Evolutionary conservation across 2,329 filamentous ascomycete species (phyloP), one percentile per base, ranked within the genome.

Genomic region (Venturia oleaginea): DNA sequence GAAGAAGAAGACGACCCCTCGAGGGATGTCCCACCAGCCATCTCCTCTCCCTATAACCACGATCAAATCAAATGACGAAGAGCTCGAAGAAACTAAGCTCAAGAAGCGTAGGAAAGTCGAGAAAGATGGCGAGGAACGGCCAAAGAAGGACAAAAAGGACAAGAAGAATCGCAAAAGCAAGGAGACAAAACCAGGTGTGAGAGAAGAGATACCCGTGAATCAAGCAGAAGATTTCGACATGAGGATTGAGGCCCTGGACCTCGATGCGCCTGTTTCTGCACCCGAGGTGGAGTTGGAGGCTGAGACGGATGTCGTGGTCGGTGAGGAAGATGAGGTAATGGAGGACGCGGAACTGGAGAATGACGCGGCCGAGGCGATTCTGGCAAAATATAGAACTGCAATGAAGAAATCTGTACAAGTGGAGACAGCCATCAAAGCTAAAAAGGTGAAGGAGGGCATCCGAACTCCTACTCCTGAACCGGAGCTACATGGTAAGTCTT

Each of bases 401-500:
- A 51, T 51, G 22, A 51, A 27, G 62, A 79, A 77, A 48, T 75
- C 72, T 0, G 69, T 71, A 1, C 72, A 72, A 65, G 67, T 62
- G 34, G 32, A 40, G 22, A 43, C 30, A 22, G 40, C 46, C 63
- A 62, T 37, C 61, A 64, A 32, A 59, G 66, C 48, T 57, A 68
- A 61, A 62, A 69, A 67, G 66, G 68, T 59, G 66, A 71, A 59
- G 67, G 68, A 1, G 66, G 70, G 4, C 64, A 69, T 19, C 32
- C 60, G 8, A 62, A 68, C 17, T 65, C 72, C 69, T 69, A 61
- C 30, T 13, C 42, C 59, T n/a, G 55, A 63, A 64, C 67, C 70
- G 15, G 81, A 84, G 70, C 73, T 86, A 3, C 86, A 92, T 63
- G 73, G 73, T 73, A 70, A 60, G 67, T n/a, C n/a, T n/a, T n/a